Percentiles rank a stretch among this genome's conserved stretches.
These are phyloP conservation scores for Daedaleopsis nitida DNA, from an alignment of 768 basidiomycete genomes.

Conservation along the genomic window DNA sequence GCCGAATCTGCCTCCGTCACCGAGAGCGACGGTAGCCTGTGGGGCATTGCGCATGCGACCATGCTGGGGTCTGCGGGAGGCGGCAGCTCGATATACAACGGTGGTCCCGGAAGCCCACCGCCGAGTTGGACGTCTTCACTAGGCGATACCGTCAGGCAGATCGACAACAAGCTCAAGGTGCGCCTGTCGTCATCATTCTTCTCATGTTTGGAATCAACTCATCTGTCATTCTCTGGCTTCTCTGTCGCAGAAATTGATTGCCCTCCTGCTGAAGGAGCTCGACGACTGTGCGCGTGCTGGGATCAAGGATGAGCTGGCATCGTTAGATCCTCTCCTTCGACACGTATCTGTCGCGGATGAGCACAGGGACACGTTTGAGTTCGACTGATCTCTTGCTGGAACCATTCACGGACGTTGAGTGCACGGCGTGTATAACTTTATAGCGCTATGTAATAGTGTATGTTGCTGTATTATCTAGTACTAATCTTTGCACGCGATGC, in stretches of 20 bases:
- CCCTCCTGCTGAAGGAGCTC: constrained; percentile 76
- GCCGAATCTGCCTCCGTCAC: constrained; percentile 42
- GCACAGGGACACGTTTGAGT: constrained; percentile 41
- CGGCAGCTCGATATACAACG: constrained; percentile 25
- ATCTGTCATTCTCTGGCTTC: constrained; percentile 4
- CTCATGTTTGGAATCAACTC: neutral
- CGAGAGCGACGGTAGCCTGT: constrained; percentile 57
- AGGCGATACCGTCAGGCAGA: constrained; percentile 78
- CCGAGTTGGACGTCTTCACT: constrained; percentile 60
- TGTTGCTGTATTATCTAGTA: constrained; percentile 18
- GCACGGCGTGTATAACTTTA: constrained; percentile 23
- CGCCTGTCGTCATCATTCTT: constrained; percentile 22
- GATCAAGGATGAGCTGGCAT: constrained; percentile 82
- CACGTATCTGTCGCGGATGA: constrained; percentile 49
- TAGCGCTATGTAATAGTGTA: constrained; percentile 26
- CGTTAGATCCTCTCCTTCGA: constrained; percentile 75
- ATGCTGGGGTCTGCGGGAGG: constrained; percentile 30
- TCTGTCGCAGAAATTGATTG: constrained; percentile 77
- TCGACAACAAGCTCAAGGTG: constrained; percentile 86
- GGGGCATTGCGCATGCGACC: constrained; percentile 59
- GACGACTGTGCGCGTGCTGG: constrained; percentile 78
- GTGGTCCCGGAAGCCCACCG: constrained; percentile 50
- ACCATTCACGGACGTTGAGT: constrained; percentile 1
- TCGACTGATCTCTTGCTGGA: constrained; percentile 18
- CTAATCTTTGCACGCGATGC: neutral